Percentiles rank a stretch among this genome's conserved stretches.
Conservation (phyloP, 805 yeast species). For the Yarrowia keelungensis region DNA sequence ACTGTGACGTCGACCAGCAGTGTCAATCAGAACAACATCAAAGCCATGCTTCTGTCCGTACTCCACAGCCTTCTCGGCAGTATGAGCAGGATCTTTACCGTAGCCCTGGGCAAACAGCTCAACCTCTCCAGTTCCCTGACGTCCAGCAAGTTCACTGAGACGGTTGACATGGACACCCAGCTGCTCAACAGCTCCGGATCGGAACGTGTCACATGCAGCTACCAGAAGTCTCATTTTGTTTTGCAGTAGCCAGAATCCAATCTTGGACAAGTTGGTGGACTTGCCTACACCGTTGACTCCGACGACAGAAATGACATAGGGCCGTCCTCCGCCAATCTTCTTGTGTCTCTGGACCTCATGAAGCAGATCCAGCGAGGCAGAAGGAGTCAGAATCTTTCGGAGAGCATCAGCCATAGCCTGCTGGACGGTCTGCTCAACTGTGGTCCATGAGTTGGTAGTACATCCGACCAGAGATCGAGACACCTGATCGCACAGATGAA, state of each 20-base stretch:
- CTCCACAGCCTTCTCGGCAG: conserved; percentile 89
- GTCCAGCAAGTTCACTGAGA: conserved; percentile 68
- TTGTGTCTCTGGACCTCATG: conserved; percentile 72
- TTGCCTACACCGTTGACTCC: conserved; percentile 99
- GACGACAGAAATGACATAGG: conserved; percentile 95
- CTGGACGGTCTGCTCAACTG: conserved; percentile 74
- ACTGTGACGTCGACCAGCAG: conserved; percentile 97
- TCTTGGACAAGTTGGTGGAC: conserved; percentile 90
- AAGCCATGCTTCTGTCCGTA: conserved; percentile 71
- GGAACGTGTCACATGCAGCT: conserved; percentile 96
- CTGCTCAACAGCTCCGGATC: conserved; percentile 99
- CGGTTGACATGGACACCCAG: conserved; percentile 91
- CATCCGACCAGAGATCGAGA: conserved; percentile 73
- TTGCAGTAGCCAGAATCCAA: conserved; percentile 94
- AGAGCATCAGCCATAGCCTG: conserved; percentile 63
- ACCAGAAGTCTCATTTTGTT: conserved; percentile 84
- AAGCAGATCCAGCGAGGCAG: conserved; percentile 83
- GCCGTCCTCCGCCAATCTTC: conserved; percentile 51
- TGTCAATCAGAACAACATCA: conserved; percentile 91
- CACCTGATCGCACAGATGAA: conserved; percentile 70
- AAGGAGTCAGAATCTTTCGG: conserved; percentile 81
- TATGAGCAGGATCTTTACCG: conserved; percentile 96
- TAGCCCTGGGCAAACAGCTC: conserved; percentile 94
- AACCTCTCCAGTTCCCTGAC: conserved; percentile 57
- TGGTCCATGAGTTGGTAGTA: conserved; percentile 74